phyloP scores from a whole-genome alignment of 768 basidiomycete genomes.

The Naganishia kalamii region DNA sequence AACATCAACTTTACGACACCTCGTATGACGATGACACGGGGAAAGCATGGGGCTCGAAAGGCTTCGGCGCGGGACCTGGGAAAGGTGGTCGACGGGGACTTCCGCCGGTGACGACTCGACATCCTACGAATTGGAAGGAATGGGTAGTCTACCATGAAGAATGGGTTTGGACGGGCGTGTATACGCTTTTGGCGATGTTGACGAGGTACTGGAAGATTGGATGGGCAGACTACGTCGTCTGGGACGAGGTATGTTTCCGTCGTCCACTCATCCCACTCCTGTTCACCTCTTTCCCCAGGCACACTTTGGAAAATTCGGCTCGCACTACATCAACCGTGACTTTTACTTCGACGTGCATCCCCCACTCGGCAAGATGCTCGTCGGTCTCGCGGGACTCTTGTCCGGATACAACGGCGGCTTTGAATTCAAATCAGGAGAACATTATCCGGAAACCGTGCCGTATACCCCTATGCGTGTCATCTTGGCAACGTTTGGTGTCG shows the following conservation, averaged over 20 bases:
- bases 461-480: conserved; percentile 93
- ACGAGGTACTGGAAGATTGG: conserved; percentile 93
- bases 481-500: conserved; percentile 87
- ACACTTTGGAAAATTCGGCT: conserved; percentile 98
- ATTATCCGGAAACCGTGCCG: conserved; percentile 76
- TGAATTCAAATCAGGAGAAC: conserved; percentile 87
- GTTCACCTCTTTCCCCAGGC: conserved; percentile 50
- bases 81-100: conserved; percentile 42
- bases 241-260: conserved; percentile 63
- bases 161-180: conserved; percentile 54
- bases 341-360: conserved; percentile 99
- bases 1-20: background rate
- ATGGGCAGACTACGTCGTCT: conserved; percentile 74
- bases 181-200: conserved; percentile 90
- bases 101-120: conserved; percentile 34
- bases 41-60: conserved; percentile 42
- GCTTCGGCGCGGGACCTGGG: conserved; percentile 41
- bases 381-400: conserved; percentile 83
- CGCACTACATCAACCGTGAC: conserved; percentile 94
- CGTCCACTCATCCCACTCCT: background rate
- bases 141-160: conserved; percentile 44
- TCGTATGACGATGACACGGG: conserved; percentile 29
- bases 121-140: conserved; percentile 34
- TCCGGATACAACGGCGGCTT: conserved; percentile 86
- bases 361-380: conserved; percentile 97